Evolutionary conservation across 2,329 filamentous ascomycete species (phyloP), one percentile per base, ranked within the genome.

Genomic region (Ophiostoma populinum): DNA sequence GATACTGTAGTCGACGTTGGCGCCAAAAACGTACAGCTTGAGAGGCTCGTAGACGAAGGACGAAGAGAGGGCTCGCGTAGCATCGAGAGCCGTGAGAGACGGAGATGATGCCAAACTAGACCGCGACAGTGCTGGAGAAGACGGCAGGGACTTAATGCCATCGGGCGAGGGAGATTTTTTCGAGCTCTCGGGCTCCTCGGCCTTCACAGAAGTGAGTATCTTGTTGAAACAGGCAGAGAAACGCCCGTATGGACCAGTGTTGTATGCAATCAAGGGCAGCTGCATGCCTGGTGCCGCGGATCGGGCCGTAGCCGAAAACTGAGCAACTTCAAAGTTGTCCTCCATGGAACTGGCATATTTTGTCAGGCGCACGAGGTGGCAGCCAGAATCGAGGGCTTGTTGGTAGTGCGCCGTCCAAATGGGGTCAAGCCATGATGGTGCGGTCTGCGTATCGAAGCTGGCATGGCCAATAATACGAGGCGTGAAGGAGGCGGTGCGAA

Each of bases 11-110:
- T 66, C 69, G 19, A 77, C 67, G 41, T 70, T 72, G 25, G 67
- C 70, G 16, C 77, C 77, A 27, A 80, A 64, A 36, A 79, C 70
- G 45, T 73, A 76, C 46, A 77, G 78, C 29, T 71, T 65, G 47
- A 81, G 67, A 0, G 73, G 68, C 28, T 79, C 70, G 30, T 77
- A 59, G 1, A 69, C 59, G 36, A 72, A 74, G 9, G 67, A 67
- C 12, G 65, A 61, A 46, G 75, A 80, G 5, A 79, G 61, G 5
- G 65, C 62, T 42, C 66, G 57, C 27, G 74, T 68, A 0, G 67
- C 62, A 42, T 76, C 67, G 21, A 59, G 57, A 5, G 67, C 58
- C 2, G 72, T 78, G 35, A 70, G 58, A 36, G 55, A 58, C 8
- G 28, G 28, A 8, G 28, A 19, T 20, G 59, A 64, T 17, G 19